Percentiles rank a stretch among this genome's conserved stretches.
Evolutionary conservation across 805 yeast genomes (phyloP).

Genomic region (Saccharomyces jurei): DNA sequence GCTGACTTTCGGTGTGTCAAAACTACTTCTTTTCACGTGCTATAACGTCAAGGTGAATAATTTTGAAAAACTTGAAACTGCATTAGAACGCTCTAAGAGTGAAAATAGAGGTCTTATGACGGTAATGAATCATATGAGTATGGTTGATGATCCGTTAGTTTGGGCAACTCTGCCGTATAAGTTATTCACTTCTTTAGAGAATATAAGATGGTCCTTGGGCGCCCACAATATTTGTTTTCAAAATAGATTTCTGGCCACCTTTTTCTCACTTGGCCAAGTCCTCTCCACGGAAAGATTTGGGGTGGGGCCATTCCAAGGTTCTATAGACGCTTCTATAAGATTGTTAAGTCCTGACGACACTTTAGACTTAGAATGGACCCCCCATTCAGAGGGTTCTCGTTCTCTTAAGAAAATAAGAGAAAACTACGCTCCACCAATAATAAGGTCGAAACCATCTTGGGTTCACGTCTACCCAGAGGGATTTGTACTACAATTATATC

Average conservation of each 20-base stretch:
- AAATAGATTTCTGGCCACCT: constrained; percentile 40
- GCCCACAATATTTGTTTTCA: constrained; percentile 87
- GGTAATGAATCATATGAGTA: constrained; percentile 88
- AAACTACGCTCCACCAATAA: constrained; percentile 44
- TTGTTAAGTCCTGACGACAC: constrained; percentile 72
- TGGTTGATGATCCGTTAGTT: constrained; percentile 81
- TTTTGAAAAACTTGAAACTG: constrained; percentile 55
- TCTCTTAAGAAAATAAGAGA: constrained; percentile 13
- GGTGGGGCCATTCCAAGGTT: constrained; percentile 84
- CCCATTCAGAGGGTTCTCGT: constrained; percentile 6
- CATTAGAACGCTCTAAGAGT: constrained; percentile 49
- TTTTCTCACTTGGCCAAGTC: constrained; percentile 86
- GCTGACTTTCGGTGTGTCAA: constrained; percentile 56
- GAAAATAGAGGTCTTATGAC: constrained; percentile 77
- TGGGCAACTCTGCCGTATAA: constrained; percentile 82
- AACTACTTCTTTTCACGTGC: constrained; percentile 48
- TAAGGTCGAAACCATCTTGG: constrained; percentile 68
- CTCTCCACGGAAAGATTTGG: constrained; percentile 84
- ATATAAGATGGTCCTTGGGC: constrained; percentile 88
- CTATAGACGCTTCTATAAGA: constrained; percentile 78
- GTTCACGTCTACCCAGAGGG: constrained; percentile 94
- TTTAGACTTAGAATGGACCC: constrained; percentile 35
- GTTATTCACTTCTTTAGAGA: constrained; percentile 51
- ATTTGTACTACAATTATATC: constrained; percentile 74
- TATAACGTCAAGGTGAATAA: constrained; percentile 60